phyloP scores from a whole-genome alignment of 2,329 filamentous ascomycete genomes.

The Fusarium pseudoanthophilum region DNA sequence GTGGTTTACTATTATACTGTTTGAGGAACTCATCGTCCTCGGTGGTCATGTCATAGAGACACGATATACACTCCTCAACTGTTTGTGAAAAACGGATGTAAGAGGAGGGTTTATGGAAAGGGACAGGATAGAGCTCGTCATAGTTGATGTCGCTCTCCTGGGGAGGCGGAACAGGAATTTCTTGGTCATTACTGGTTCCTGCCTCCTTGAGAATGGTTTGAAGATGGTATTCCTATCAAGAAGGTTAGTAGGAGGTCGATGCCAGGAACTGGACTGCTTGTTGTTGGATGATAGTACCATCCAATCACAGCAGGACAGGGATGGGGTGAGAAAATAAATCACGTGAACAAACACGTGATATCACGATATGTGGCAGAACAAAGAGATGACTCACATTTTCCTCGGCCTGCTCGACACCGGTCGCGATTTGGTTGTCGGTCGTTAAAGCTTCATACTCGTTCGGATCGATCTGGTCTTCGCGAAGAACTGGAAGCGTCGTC shows the following conservation, averaged over 20 bases:
- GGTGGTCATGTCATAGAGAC: conserved; percentile 92
- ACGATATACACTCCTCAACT: conserved; percentile 92
- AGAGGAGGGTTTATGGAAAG: conserved; percentile 85
- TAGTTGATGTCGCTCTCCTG: conserved; percentile 78
- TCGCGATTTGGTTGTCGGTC: conserved; percentile 87
- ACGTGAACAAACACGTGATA: conserved; percentile 63
- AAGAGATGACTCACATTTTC: conserved; percentile 82
- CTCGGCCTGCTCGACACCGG: conserved; percentile 95
- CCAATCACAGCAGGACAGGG: not conserved
- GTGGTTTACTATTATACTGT: conserved; percentile 81
- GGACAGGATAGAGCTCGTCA: conserved; percentile 84
- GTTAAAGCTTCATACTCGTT: conserved; percentile 87
- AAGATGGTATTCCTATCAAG: conserved; percentile 87
- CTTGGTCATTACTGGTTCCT: conserved; percentile 66
- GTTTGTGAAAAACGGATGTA: conserved; percentile 99
- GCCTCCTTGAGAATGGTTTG: conserved; percentile 78
- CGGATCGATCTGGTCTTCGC: conserved; percentile 90
- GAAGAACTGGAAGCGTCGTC: conserved; percentile 85
- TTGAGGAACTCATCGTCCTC: conserved; percentile 90
- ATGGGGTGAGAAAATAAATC: conserved; percentile 45
- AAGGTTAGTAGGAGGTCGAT: conserved; percentile 44
- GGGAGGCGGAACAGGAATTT: conserved; percentile 74
- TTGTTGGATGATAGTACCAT: conserved; percentile 29
- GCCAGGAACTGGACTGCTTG: not conserved
- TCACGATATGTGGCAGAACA: conserved; percentile 46